These are phyloP conservation scores for Leishmania aethiopica DNA, from an alignment of 208 protist genomes.

Conservation along the genomic window DNA sequence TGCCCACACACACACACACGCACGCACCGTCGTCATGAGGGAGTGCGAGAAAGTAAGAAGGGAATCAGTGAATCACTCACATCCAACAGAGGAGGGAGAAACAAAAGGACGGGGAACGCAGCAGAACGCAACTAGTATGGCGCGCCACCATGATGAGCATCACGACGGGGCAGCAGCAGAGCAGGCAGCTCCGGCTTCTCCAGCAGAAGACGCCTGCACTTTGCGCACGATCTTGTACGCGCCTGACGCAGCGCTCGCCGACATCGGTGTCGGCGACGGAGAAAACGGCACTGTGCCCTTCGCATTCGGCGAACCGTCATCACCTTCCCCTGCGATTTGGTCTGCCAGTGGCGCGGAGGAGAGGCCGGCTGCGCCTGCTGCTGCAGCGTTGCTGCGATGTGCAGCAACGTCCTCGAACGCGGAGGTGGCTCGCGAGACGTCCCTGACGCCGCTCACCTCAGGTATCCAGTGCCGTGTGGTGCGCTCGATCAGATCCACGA, in stretches of 20 bases:
- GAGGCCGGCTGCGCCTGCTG: neutral
- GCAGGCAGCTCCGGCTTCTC: neutral
- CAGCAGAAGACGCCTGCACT: slow-evolving; percentile 6
- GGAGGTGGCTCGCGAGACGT: slow-evolving; percentile 39
- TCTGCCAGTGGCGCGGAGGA: neutral
- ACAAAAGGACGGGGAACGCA: no score
- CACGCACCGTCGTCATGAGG: neutral
- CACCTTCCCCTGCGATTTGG: neutral
- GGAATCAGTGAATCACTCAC: neutral
- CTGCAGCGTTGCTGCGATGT: neutral
- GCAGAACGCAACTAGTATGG: no score
- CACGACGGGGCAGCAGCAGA: neutral
- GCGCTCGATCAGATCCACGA: slow-evolving; percentile 91
- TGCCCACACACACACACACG: neutral
- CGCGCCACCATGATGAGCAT: neutral
- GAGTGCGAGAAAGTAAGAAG: neutral
- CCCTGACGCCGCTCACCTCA: slow-evolving; percentile 75
- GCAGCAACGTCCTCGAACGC: slow-evolving; percentile 31
- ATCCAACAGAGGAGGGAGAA: neutral
- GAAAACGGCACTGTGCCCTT: slow-evolving; percentile 16
- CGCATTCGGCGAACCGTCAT: neutral
- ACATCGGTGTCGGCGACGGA: neutral
- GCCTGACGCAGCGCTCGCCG: neutral
- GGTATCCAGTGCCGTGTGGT: slow-evolving; percentile 91
- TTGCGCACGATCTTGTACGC: slow-evolving; percentile 26